Evolutionary conservation across 2,329 filamentous ascomycete species (phyloP), one percentile per base, ranked within the genome.

Genomic region (Alternaria infectoria): DNA sequence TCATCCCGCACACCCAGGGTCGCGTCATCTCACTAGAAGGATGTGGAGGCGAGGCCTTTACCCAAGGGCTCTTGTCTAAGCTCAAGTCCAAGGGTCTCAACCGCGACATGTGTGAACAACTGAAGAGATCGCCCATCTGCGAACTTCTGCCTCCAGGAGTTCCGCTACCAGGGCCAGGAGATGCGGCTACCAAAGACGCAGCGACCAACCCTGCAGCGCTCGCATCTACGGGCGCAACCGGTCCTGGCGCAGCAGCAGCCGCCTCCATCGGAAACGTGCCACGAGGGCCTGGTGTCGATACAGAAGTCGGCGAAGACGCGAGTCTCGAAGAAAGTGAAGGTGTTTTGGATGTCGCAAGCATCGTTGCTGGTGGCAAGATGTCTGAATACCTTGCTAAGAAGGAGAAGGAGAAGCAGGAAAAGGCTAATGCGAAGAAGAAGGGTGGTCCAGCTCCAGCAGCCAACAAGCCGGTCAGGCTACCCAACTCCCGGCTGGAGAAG

Each of bases 11-110:
- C 80, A 85, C 92, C 81, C 82, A 89, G 75, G 86, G 88, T 76
- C 80, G 87, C 85, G 81, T 90, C 77, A 79, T 88, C 76, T 81
- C 89, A 67, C 64, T 91, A 69, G 74, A 86, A 56, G 82, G 89
- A 13, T 96, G 93, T 64, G 96, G 96, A 68, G 96, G 96, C 54
- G 91, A 97, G 72, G 89, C 91, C 3, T 93, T 98, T 83, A 98
- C 95, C 0, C 86, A 87, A 71, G 86, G 88, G 63, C 84, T 98
- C 44, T 79, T 89, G 47, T 86, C 90, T 70, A 83, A 96, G 62
- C 83, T 98, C 45, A 81, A 80, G 21, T 64, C 83, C 3, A 87
- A 87, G 68, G 85, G 85, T 1, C 88, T 89, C 69, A 85, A 83
- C 4, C 80, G 85, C 51, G 87, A 89, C 50, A 89, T 90, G 83